Conservation (phyloP, 805 yeast genomes). For the Candida tibetensis region DNA sequence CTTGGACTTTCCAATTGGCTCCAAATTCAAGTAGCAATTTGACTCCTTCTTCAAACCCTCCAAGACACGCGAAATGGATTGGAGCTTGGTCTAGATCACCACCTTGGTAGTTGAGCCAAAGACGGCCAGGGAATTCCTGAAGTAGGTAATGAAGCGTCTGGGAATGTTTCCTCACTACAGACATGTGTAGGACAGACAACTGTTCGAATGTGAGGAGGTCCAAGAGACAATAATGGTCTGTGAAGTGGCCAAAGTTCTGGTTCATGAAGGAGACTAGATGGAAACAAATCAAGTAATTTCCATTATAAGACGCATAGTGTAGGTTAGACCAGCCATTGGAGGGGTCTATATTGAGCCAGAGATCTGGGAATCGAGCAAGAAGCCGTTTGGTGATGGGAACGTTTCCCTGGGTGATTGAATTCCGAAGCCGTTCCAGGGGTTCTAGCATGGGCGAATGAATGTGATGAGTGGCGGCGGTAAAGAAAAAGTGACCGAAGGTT, state of each 20-base stretch:
- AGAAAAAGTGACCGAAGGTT: too few relatives aligned
- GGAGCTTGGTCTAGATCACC: slow-evolving; percentile 53
- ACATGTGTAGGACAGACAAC: slow-evolving; percentile 69
- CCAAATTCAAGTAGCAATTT: slow-evolving; percentile 67
- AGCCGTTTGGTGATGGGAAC: slow-evolving; percentile 61
- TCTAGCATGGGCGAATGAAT: slow-evolving; percentile 45
- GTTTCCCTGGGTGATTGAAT: slow-evolving; percentile 63
- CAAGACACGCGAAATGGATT: slow-evolving; percentile 62
- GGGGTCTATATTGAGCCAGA: slow-evolving; percentile 67
- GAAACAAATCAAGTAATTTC: slow-evolving; percentile 66
- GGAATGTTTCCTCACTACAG: slow-evolving; percentile 56
- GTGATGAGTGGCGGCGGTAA: not conserved
- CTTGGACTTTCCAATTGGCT: slow-evolving; percentile 43
- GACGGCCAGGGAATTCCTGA: slow-evolving; percentile 39
- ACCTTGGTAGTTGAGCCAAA: slow-evolving; percentile 55
- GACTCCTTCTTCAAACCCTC: slow-evolving; percentile 62
- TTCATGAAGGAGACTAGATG: slow-evolving; percentile 48
- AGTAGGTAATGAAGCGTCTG: slow-evolving; percentile 73
- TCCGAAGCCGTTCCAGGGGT: slow-evolving; percentile 63
- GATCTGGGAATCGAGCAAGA: slow-evolving; percentile 63
- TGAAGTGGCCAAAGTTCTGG: slow-evolving; percentile 20
- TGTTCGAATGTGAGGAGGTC: slow-evolving; percentile 50
- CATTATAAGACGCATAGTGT: slow-evolving; percentile 77
- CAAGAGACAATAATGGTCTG: slow-evolving; percentile 15
- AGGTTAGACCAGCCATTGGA: slow-evolving; percentile 77